Base-by-base conservation (phyloP, 495 filamentous ascomycete species). In the Tetracladium setigerum region DNA sequence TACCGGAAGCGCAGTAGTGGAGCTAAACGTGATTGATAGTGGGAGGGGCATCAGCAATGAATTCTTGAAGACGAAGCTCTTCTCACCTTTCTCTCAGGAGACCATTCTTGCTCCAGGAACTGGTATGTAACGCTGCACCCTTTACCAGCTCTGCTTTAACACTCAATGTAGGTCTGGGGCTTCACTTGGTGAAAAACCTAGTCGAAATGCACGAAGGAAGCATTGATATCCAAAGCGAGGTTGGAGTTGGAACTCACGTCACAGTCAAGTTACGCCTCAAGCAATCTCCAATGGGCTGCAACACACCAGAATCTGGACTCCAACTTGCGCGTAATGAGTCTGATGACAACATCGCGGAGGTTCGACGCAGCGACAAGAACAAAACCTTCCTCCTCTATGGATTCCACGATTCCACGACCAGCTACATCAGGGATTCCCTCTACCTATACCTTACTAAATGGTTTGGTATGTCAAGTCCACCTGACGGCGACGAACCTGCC, bases 21-120 rank as follows among this genome's bases (percentile, higher is more conserved):
- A n/a, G n/a, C 18, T 57, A 18, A 54, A 39, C 18, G 42, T 57
- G 4, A 30, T 31, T 16, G 55, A 57, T 44, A 47, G 50, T 19
- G 55, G 55, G 8, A 35, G 27, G n/a, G 86, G 86, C n/a, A 89
- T 90, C 47, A 76, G 72, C 0, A 64, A 72, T 10, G 79, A 83
- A 7, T 90, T 79, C 54, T 62, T 89, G 13, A 70, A 74, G 17
- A 72, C 80, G 30, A 67, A 72, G 15, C 61, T 87, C 1, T 90
- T 81, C 58, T 76, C 72, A 10, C 82, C 84, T 1, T 90, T 89
- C 51, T 64, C 77, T 0, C 85, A 90, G 50, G 84, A 88, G 56
- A 72, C 83, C 47, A 64, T 67, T 4, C 69, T 84, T 12, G 68
- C 74, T 0, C 71, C 77, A 13, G 85, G 85, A 6, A 79, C 82